Evolutionary conservation across 2,329 filamentous ascomycete species (phyloP).

Genomic region (Myrmaecium sp.): DNA sequence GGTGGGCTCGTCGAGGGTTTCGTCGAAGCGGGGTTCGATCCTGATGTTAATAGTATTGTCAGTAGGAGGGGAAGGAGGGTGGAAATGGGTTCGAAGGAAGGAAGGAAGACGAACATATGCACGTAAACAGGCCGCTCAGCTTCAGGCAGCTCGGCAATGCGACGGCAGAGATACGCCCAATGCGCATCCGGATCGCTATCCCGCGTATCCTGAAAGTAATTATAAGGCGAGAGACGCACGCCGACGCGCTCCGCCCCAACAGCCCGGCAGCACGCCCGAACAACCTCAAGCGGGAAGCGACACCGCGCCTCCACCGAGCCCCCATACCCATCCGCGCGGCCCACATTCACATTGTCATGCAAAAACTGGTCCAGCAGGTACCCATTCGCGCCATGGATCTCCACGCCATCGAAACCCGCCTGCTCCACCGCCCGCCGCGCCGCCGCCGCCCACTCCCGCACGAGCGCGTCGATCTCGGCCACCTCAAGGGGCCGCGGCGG

Average conservation of each 20-base stretch:
- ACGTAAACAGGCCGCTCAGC: slow-evolving; percentile 15
- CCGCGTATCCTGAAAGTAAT: slow-evolving; percentile 23
- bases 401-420: slow-evolving; percentile 19
- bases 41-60: slow-evolving; percentile 5
- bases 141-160: slow-evolving; percentile 19
- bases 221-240: slow-evolving; percentile 13
- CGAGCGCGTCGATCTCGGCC: slow-evolving; percentile 22
- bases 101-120: slow-evolving; percentile 14
- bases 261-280: slow-evolving; percentile 12
- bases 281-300: slow-evolving; percentile 15
- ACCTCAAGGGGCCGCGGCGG: slow-evolving; percentile 19
- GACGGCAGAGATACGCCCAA: slow-evolving; percentile 28
- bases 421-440: slow-evolving; percentile 18
- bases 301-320: slow-evolving; percentile 15
- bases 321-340: slow-evolving; percentile 17
- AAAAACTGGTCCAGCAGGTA: slow-evolving; percentile 53
- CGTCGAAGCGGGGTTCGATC: slow-evolving; percentile 21
- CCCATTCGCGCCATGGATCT: slow-evolving; percentile 31
- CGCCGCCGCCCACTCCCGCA: slow-evolving; percentile 22
- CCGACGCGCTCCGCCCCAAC: slow-evolving; percentile 8
- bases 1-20: slow-evolving; percentile 18
- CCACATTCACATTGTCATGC: slow-evolving; percentile 26
- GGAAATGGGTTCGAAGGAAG: neutral
- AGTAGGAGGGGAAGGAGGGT: neutral
- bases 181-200: slow-evolving; percentile 28